These are phyloP conservation scores for Grifola frondosa DNA, from an alignment of 1,284 basidiomycete genomes.

Conservation along the genomic window DNA sequence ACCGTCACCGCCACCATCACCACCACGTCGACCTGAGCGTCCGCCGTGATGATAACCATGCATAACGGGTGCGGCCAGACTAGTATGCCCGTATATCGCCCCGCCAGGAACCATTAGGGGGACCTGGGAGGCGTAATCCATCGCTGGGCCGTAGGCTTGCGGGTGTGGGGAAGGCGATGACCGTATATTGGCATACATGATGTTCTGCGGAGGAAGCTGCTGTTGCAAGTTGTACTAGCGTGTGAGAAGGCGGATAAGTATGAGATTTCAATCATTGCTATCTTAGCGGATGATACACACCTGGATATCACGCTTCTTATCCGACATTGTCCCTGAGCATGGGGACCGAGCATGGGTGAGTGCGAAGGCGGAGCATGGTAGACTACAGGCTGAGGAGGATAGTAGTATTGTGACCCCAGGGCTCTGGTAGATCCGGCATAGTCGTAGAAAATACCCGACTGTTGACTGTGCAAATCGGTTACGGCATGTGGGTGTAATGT, in stretches of 20 bases:
- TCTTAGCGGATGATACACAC: slow-evolving; percentile 34
- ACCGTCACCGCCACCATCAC: slow-evolving; percentile 36
- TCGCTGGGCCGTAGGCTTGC: slow-evolving; percentile 40
- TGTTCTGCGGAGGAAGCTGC: slow-evolving; percentile 43
- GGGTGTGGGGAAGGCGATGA: slow-evolving; percentile 42
- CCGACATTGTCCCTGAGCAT: slow-evolving; percentile 42
- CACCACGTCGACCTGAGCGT: slow-evolving; percentile 30
- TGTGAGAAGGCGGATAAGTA: slow-evolving; percentile 11
- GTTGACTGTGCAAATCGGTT: slow-evolving; percentile 46
- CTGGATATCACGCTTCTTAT: slow-evolving; percentile 62
- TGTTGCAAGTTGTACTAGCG: slow-evolving; percentile 47
- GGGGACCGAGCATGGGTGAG: slow-evolving; percentile 52
- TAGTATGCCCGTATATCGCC: slow-evolving; percentile 37
- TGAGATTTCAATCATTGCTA: slow-evolving; percentile 9
- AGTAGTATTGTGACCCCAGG: slow-evolving; percentile 59
- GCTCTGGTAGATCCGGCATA: slow-evolving; percentile 49
- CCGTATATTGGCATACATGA: slow-evolving; percentile 42
- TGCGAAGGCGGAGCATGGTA: slow-evolving; percentile 50
- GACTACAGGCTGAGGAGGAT: slow-evolving; percentile 58
- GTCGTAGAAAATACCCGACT: slow-evolving; percentile 60
- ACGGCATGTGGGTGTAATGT: slow-evolving; percentile 44
- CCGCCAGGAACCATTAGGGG: slow-evolving; percentile 47
- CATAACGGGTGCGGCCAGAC: background rate
- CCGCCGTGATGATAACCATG: slow-evolving; percentile 33
- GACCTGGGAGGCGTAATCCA: slow-evolving; percentile 51